Evolutionary conservation across 1,139 yeast genomes (phyloP), one percentile per base, ranked within the genome.

Genomic region (Magnusiomyces paraingens): DNA sequence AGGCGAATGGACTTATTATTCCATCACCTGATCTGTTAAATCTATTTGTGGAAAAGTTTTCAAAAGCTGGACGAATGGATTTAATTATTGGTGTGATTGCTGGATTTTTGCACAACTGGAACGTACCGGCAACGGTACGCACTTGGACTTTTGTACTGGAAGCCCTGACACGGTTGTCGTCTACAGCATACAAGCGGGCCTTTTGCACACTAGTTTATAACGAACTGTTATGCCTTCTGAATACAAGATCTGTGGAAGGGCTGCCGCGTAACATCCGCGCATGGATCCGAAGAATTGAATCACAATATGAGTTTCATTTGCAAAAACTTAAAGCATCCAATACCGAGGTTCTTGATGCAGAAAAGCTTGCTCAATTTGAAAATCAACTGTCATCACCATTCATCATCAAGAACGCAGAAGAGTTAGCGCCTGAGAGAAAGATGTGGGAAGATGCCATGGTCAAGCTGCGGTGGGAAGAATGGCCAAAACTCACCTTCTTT

Each of bases 31-130:
- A 59, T 14, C 59, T 61, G 20, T 52, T 64, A 26, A 64, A 63
- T 49, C 57, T 58, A 15, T 59, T 64, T 58, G 56, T 61, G 4
- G 50, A 54, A 14, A 45, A 54, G 35, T 56, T 62, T 54, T 62
- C 62, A 1, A 26, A 48, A 1, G 50, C 54, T 15, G 61, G 61
- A 12, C 59, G 66, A 18, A 38, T 64, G 11, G 66, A 64, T 51
- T 61, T 64, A 64, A 59, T 62, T 52, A 22, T 64, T 10, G 66
- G 66, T 11, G 55, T 62, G 1, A 48, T 56, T 44, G 57, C 55
- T 21, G 58, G 57, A n/a, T 54, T 64, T 57, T 40, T 35, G 3
- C 36, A 46, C 1, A 40, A 50, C 35, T 63, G 64, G 64, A 47
- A 52, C 2, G 57, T 59, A 2, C n/a, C 51, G 2, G 62, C 64